Percentiles rank a stretch among this genome's conserved stretches.
phyloP scores from a whole-genome alignment of 352 stramenopile genomes.

The Globisporangium iwayamae region DNA sequence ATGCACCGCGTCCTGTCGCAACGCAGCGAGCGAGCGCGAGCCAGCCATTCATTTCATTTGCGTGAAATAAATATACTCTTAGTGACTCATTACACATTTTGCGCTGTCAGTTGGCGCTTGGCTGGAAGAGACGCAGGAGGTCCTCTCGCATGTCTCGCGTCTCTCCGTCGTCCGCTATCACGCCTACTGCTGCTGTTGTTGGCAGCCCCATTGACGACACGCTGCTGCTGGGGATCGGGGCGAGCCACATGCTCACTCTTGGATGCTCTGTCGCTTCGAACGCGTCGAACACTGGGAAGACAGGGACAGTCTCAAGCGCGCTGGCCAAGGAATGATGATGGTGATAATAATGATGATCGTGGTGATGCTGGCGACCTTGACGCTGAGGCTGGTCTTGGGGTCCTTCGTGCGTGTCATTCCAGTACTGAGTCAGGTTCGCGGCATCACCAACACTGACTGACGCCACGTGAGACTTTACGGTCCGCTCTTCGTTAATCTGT shows the following conservation, averaged over 20 bases:
- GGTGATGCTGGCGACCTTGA: neutral
- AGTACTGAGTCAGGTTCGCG: neutral
- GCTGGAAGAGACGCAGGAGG: neutral
- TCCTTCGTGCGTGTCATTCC: neutral
- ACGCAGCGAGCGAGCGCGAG: neutral
- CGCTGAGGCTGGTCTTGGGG: neutral
- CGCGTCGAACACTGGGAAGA: neutral
- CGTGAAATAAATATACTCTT: constrained; percentile 8
- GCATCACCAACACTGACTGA: neutral
- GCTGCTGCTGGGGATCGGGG: neutral
- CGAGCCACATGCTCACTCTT: neutral
- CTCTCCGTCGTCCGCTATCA: neutral
- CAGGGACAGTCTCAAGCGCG: neutral
- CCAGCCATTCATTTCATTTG: neutral
- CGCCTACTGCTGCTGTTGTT: neutral
- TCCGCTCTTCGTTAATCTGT: neutral
- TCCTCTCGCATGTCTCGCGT: neutral
- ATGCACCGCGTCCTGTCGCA: neutral
- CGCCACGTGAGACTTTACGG: neutral
- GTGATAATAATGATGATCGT: neutral
- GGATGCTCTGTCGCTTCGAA: neutral
- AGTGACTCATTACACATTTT: neutral
- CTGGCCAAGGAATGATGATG: neutral
- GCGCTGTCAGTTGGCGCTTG: neutral
- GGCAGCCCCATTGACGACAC: neutral